Conservation (phyloP, 2,329 filamentous ascomycete genomes). For the Zalaria sp. region DNA sequence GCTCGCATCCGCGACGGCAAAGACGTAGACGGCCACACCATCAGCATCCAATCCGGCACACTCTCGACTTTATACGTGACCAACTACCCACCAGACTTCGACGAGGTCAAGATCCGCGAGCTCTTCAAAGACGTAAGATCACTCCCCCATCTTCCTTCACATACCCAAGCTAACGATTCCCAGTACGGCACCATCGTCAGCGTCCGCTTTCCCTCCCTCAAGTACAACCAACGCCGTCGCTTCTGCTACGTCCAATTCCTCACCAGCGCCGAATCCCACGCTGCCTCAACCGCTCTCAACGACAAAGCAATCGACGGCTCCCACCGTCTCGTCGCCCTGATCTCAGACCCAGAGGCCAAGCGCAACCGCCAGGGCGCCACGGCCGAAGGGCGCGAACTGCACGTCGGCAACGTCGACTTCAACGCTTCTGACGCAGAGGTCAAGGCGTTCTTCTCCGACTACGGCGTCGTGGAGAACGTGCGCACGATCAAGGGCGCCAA, state of each 20-base stretch:
- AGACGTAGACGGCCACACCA: constrained; percentile 56
- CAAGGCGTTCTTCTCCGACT: constrained; percentile 55
- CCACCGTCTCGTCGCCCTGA: constrained; percentile 59
- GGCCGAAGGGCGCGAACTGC: constrained; percentile 78
- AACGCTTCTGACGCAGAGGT: constrained; percentile 62
- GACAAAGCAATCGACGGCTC: constrained; percentile 54
- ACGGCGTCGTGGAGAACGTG: constrained; percentile 59
- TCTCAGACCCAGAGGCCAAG: constrained; percentile 69
- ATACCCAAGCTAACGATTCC: background rate
- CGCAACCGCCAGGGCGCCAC: constrained; percentile 67
- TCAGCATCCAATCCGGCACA: constrained; percentile 61
- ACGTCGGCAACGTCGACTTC: constrained; percentile 75
- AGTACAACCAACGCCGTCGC: constrained; percentile 72
- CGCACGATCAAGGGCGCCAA: constrained; percentile 55
- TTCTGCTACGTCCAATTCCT: constrained; percentile 96
- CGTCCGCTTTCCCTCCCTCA: constrained; percentile 81
- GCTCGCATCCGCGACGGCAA: constrained; percentile 74
- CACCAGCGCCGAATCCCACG: constrained; percentile 50
- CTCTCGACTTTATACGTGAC: constrained; percentile 77
- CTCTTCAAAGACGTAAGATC: constrained; percentile 46
- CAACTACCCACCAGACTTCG: constrained; percentile 71
- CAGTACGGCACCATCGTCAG: constrained; percentile 69
- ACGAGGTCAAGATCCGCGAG: constrained; percentile 53
- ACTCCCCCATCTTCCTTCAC: background rate
- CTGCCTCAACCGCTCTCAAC: constrained; percentile 55